Conservation (phyloP, 164 flowering plant genomes). For the Umbilicus rupestris region DNA sequence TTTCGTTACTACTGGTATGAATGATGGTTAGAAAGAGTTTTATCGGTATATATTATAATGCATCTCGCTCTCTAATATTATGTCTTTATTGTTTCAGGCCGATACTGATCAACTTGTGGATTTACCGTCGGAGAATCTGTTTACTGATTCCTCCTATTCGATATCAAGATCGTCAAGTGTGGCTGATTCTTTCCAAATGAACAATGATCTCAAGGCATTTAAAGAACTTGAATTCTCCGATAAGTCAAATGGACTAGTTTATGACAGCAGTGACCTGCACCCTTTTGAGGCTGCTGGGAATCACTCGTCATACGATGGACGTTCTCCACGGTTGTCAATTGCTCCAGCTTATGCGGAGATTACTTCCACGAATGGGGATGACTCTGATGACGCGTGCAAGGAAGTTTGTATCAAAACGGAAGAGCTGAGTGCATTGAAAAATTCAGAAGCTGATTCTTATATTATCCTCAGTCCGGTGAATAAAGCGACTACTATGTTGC, state of each 20-base stretch:
- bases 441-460: conserved; percentile 8
- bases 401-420: conserved; percentile 62
- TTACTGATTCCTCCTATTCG: conserved; percentile 25
- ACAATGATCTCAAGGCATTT: conserved; percentile 19
- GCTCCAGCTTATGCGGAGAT: conserved; percentile 34
- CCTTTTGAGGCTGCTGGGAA: conserved; percentile 29
- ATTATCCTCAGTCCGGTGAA: conserved; percentile 16
- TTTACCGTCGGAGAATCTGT: conserved; percentile 17
- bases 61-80: conserved; percentile 1
- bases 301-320: conserved; percentile 28
- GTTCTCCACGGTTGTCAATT: conserved; percentile 18
- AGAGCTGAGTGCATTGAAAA: conserved; percentile 18
- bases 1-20: conserved; percentile 11
- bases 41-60: not conserved
- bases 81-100: conserved; percentile 17
- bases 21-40: not conserved
- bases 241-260: conserved; percentile 11
- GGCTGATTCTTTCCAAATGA: conserved; percentile 20
- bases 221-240: conserved; percentile 7
- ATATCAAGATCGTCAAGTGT: conserved; percentile 26
- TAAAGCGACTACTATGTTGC: conserved; percentile 18
- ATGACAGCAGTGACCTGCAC: conserved; percentile 12
- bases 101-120: conserved; percentile 15
- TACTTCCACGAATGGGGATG: conserved; percentile 16
- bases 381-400: conserved; percentile 46